phyloP scores from a whole-genome alignment of 2,329 filamentous ascomycete species.

The Penicillium frequentans region DNA sequence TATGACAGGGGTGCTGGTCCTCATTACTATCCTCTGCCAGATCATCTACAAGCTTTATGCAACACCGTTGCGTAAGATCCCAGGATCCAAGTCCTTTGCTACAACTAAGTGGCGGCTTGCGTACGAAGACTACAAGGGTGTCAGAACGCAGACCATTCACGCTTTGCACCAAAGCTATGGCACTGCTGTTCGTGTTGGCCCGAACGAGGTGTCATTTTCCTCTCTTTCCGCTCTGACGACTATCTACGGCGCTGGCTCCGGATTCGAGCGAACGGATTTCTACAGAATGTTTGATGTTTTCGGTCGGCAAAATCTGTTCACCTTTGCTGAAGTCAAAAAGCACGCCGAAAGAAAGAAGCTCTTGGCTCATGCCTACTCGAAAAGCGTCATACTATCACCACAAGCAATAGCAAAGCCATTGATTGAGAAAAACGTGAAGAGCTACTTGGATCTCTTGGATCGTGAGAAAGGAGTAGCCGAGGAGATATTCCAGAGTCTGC shows the following conservation, averaged over 20 bases:
- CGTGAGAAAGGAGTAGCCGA: conserved; percentile 30
- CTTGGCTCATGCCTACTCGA: conserved; percentile 55
- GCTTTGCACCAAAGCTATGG: conserved; percentile 49
- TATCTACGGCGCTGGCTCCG: conserved; percentile 56
- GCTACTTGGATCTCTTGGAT: conserved; percentile 46
- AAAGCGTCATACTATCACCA: conserved; percentile 45
- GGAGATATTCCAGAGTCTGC: conserved; percentile 52
- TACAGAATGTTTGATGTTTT: conserved; percentile 60
- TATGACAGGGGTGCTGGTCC: neutral
- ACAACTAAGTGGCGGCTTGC: conserved; percentile 49
- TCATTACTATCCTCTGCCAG: neutral
- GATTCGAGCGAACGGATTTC: conserved; percentile 52
- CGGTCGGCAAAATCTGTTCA: conserved; percentile 54
- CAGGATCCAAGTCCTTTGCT: conserved; percentile 43
- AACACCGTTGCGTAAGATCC: conserved; percentile 9
- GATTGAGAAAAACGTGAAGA: conserved; percentile 42
- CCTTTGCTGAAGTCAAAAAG: conserved; percentile 44
- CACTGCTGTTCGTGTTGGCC: conserved; percentile 49
- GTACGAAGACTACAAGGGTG: conserved; percentile 46
- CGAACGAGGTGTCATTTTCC: conserved; percentile 49
- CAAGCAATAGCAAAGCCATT: conserved; percentile 26
- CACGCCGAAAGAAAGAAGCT: conserved; percentile 56
- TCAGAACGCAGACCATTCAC: conserved; percentile 44
- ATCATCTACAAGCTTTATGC: neutral
- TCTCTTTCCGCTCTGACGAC: conserved; percentile 49